These are phyloP conservation scores for Adansonia grandidieri DNA, from an alignment of 441 rosid species.

Conservation along the genomic window DNA sequence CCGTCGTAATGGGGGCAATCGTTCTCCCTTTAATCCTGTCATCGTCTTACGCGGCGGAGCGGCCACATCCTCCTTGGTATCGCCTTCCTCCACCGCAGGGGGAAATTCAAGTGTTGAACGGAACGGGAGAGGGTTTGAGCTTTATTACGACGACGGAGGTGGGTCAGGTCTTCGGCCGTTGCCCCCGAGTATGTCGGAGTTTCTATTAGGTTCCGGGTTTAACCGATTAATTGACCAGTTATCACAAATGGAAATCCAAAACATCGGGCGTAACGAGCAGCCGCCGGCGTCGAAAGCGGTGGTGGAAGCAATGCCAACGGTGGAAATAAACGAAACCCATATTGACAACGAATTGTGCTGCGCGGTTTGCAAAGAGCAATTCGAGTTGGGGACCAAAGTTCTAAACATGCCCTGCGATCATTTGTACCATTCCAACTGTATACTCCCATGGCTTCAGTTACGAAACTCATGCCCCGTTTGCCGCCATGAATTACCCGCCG, in stretches of 20 bases:
- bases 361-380: conserved; percentile 85
- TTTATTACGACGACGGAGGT: conserved; percentile 82
- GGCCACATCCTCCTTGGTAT: too few species aligned
- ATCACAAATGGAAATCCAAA: conserved; percentile 72
- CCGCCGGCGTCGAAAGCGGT: conserved; percentile 87
- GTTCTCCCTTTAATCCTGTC: too few species aligned
- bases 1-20: too few species aligned
- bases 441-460: conserved; percentile 83
- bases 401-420: conserved; percentile 93
- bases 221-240: conserved; percentile 76
- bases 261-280: conserved; percentile 57
- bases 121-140: conserved; percentile 56
- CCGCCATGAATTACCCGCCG: conserved; percentile 78
- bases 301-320: conserved; percentile 71
- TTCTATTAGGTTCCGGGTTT: conserved; percentile 84
- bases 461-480: conserved; percentile 92
- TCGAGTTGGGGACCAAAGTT: conserved; percentile 61
- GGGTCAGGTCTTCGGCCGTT: conserved; percentile 79
- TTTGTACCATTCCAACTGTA: conserved; percentile 79
- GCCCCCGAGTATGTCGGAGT: conserved; percentile 75
- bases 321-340: conserved; percentile 52
- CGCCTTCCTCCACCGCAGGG: not conserved
- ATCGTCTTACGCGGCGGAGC: too few species aligned
- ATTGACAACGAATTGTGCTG: conserved; percentile 62
- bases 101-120: conserved; percentile 21